Evolutionary conservation across 257 asterid species (phyloP).

Genomic region (Ehretia macrophylla): DNA sequence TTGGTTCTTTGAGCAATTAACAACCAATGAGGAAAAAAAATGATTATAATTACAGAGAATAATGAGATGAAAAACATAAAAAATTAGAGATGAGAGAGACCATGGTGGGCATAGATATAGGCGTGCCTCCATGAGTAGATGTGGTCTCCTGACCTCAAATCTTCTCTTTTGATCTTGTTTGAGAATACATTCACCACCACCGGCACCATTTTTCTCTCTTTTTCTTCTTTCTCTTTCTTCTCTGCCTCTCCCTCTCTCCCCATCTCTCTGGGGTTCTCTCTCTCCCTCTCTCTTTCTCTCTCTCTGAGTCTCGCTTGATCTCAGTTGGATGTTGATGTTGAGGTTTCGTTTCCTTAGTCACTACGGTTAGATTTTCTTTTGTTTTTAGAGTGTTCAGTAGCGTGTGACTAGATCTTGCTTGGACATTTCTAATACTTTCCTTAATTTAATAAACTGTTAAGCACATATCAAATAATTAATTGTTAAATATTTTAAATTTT

Average conservation of each 20-base stretch:
- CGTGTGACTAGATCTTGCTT: too few relatives aligned
- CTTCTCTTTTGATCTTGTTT: constrained; percentile 3
- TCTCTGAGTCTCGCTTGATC: too few relatives aligned
- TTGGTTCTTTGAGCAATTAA: not conserved
- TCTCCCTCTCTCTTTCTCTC: too few relatives aligned
- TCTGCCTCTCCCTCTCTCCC: not conserved
- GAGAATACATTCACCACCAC: not conserved
- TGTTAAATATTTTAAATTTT: too few relatives aligned
- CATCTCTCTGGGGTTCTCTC: too few relatives aligned
- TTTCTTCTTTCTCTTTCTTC: constrained; percentile 22
- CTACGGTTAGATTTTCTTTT: too few relatives aligned
- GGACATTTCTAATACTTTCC: too few relatives aligned
- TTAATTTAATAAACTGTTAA: too few relatives aligned
- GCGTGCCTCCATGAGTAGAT: constrained; percentile 5
- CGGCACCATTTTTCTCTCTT: constrained; percentile 5
- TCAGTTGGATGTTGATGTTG: too few relatives aligned
- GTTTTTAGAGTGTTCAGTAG: too few relatives aligned
- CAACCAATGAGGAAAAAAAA: not conserved
- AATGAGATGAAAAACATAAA: not conserved
- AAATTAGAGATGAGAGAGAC: not conserved
- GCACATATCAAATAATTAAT: too few relatives aligned
- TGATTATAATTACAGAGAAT: not conserved
- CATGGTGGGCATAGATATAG: constrained; percentile 1
- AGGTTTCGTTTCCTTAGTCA: too few relatives aligned
- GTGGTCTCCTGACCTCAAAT: not conserved